Evolutionary conservation across 495 filamentous ascomycete species (phyloP).

Genomic region (Neurospora sp.): DNA sequence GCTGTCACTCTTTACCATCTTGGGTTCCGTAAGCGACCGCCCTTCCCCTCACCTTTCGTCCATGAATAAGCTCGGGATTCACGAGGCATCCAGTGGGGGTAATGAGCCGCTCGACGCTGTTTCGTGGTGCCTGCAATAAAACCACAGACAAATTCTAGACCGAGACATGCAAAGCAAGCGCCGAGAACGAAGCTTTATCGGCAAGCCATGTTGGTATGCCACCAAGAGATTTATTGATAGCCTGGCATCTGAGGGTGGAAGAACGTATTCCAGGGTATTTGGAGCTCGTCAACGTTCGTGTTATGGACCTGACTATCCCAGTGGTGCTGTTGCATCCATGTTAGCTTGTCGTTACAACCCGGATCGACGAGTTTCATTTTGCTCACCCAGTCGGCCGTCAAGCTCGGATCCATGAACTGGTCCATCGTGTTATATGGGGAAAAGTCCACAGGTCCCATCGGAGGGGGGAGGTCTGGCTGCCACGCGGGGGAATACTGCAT

Average conservation of each 20-base stretch:
- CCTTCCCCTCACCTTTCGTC: background rate
- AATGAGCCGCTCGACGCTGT: background rate
- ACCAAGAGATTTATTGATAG: background rate
- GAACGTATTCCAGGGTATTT: constrained; percentile 15
- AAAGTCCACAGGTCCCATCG: background rate
- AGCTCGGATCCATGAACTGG: constrained; percentile 7
- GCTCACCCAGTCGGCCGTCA: constrained; percentile 17
- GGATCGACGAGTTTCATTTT: background rate
- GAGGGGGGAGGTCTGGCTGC: background rate
- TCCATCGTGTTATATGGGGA: constrained; percentile 3
- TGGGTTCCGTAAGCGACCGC: background rate
- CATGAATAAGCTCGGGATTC: background rate
- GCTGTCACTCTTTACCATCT: background rate
- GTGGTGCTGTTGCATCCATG: constrained; percentile 3
- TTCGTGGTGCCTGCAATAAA: background rate
- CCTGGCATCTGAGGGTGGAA: constrained; percentile 6
- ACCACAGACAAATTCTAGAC: background rate
- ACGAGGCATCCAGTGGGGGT: background rate
- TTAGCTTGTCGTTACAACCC: background rate
- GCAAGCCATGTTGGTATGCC: background rate
- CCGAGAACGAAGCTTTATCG: background rate
- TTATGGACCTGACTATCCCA: constrained; percentile 20
- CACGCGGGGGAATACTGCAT: background rate
- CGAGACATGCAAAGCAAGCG: background rate
- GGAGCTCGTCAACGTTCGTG: constrained; percentile 3